Percentiles rank a stretch among this genome's conserved stretches.
These are phyloP conservation scores for Clitopilus hobsonii DNA, from an alignment of 768 basidiomycete genomes.

Conservation along the genomic window DNA sequence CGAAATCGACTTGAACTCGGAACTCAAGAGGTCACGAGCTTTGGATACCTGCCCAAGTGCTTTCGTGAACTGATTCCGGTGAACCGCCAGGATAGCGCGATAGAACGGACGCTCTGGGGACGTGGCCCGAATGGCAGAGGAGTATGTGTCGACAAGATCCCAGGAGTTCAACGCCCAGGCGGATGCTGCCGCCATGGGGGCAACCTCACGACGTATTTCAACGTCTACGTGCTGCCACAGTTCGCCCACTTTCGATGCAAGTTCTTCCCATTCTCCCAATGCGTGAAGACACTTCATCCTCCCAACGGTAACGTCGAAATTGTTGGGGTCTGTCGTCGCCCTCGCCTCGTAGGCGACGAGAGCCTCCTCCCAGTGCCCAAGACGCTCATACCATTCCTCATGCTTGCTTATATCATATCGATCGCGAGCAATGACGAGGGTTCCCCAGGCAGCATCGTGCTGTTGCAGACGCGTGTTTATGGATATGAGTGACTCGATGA, in stretches of 20 bases:
- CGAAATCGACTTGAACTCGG: conserved; percentile 82
- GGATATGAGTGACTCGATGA: conserved; percentile 88
- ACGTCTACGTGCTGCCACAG: conserved; percentile 76
- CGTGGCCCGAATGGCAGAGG: conserved; percentile 83
- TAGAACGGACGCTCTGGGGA: conserved; percentile 93
- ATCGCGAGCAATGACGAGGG: conserved; percentile 79
- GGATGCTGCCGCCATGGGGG: conserved; percentile 92
- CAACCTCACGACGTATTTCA: conserved; percentile 83
- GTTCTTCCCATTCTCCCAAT: conserved; percentile 91
- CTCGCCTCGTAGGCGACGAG: conserved; percentile 77
- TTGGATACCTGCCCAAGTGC: conserved; percentile 83
- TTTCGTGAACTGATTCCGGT: conserved; percentile 90
- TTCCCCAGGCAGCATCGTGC: conserved; percentile 95
- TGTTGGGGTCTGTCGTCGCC: conserved; percentile 62
- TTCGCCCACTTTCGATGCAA: conserved; percentile 78
- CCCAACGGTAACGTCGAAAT: conserved; percentile 74
- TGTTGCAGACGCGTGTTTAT: conserved; percentile 95
- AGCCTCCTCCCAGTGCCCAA: conserved; percentile 93
- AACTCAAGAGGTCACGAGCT: conserved; percentile 84
- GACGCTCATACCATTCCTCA: conserved; percentile 95
- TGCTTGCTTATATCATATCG: conserved; percentile 85
- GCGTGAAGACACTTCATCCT: conserved; percentile 96
- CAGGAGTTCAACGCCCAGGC: conserved; percentile 94
- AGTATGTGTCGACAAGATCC: conserved; percentile 97
- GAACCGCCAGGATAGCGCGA: conserved; percentile 88